Evolutionary conservation across 371 early-diverging fungal species (phyloP).

Genomic region (Mucor piriformis): DNA sequence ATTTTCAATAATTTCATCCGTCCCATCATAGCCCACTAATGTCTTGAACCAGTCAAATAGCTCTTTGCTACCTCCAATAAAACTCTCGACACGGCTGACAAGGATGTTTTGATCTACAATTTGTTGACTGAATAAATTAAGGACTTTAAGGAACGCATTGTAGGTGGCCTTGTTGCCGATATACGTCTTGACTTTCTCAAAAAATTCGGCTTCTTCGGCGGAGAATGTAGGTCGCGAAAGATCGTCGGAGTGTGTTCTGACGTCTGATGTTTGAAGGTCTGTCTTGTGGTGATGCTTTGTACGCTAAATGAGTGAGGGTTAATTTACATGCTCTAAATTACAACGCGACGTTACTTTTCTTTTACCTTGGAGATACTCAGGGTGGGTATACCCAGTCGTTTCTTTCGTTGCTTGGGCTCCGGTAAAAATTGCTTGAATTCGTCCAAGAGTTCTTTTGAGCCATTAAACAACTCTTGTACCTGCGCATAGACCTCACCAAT

Average conservation of each 20-base stretch:
- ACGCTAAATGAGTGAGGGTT: constrained; percentile 7
- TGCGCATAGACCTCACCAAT: constrained; percentile 91
- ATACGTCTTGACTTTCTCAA: constrained; percentile 86
- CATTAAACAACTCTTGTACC: constrained; percentile 80
- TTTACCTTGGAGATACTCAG: constrained; percentile 26
- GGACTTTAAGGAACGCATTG: constrained; percentile 94
- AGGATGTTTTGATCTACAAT: constrained; percentile 84
- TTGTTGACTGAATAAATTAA: constrained; percentile 96
- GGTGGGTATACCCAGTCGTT: constrained; percentile 14
- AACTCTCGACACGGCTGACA: constrained; percentile 84
- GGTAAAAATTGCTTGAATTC: constrained; percentile 97
- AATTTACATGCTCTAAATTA: too few relatives aligned
- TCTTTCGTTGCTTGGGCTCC: constrained; percentile 19
- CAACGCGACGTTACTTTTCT: too few relatives aligned
- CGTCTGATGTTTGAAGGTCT: constrained; percentile 12
- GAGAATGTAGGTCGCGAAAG: constrained; percentile 37
- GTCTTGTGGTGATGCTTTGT: constrained; percentile 12
- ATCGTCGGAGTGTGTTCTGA: constrained; percentile 15
- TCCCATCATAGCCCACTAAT: constrained; percentile 88
- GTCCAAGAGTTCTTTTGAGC: constrained; percentile 83
- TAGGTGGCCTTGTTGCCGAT: constrained; percentile 87
- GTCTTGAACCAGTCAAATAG: constrained; percentile 93
- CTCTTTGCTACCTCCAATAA: constrained; percentile 75
- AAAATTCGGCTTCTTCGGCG: constrained; percentile 83
- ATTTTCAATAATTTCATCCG: constrained; percentile 40